Conservation (phyloP, 768 basidiomycete species). For the Boletus tomentosulus region DNA sequence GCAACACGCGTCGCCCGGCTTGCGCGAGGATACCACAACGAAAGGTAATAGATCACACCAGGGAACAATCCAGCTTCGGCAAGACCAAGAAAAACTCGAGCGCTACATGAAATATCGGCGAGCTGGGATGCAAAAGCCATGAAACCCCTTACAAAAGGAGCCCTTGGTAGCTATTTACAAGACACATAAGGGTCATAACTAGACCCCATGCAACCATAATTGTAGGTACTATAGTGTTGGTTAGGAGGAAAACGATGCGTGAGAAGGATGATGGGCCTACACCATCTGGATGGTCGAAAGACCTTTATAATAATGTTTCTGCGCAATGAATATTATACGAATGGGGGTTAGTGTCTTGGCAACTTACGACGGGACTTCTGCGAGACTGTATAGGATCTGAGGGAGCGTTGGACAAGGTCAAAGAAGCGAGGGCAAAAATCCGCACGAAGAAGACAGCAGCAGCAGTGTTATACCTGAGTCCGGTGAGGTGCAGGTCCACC, state of each 20-base stretch:
- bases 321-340: not conserved
- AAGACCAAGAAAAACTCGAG: constrained; percentile 1
- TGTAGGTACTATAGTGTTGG: not conserved
- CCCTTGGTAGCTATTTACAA: not conserved
- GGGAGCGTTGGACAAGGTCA: not conserved
- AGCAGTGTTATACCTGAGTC: constrained; percentile 1
- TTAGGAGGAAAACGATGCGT: not conserved
- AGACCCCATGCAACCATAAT: constrained; percentile 1
- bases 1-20: constrained; percentile 1
- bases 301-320: not conserved
- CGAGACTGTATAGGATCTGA: not conserved
- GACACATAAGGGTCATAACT: constrained; percentile 1
- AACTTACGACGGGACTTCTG: constrained; percentile 1
- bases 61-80: not conserved
- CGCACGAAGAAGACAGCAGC: constrained; percentile 1
- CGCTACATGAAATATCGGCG: not conserved
- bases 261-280: not conserved
- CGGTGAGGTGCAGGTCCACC: not conserved
- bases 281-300: constrained; percentile 3
- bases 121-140: not conserved
- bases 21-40: constrained; percentile 2
- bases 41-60: constrained; percentile 1
- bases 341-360: not conserved
- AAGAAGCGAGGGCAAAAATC: not conserved
- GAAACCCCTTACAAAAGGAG: not conserved